These are phyloP conservation scores for Diatrype stigma DNA, from an alignment of 2,329 filamentous ascomycete species.

Conservation along the genomic window DNA sequence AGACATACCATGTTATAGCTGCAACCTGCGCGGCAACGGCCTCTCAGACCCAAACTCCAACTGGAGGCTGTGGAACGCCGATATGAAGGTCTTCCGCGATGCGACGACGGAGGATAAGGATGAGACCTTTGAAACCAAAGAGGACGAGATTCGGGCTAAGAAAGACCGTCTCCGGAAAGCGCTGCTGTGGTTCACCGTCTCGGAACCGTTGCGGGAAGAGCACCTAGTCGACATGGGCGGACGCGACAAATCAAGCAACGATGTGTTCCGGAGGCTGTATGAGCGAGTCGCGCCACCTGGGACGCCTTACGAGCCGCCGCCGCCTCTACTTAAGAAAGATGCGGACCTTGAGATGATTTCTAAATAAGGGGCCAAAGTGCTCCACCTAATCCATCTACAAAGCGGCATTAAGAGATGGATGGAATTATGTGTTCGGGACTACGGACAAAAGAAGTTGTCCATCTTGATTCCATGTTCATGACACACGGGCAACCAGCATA, in stretches of 20 bases:
- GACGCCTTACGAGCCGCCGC: conserved; percentile 1
- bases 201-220: conserved; percentile 1
- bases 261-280: conserved; percentile 2
- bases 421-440: no score
- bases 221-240: conserved; percentile 4
- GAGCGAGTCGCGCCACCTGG: conserved; percentile 2
- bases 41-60: conserved; percentile 4
- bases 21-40: conserved; percentile 4
- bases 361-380: no score
- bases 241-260: conserved; percentile 1
- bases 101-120: conserved; percentile 1
- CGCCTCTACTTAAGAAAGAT: background rate
- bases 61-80: conserved; percentile 4
- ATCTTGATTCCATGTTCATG: no score
- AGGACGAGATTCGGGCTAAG: conserved; percentile 1
- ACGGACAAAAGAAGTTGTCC: no score
- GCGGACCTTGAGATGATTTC: no score
- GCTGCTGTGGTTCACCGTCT: conserved; percentile 4
- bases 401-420: no score
- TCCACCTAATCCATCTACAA: no score
- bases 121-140: conserved; percentile 1
- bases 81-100: conserved; percentile 3
- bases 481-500: no score
- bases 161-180: conserved; percentile 3
- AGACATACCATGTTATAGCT: conserved; percentile 1